These are phyloP conservation scores for Phoma herbarum DNA, from an alignment of 2,329 filamentous ascomycete genomes.

Conservation along the genomic window DNA sequence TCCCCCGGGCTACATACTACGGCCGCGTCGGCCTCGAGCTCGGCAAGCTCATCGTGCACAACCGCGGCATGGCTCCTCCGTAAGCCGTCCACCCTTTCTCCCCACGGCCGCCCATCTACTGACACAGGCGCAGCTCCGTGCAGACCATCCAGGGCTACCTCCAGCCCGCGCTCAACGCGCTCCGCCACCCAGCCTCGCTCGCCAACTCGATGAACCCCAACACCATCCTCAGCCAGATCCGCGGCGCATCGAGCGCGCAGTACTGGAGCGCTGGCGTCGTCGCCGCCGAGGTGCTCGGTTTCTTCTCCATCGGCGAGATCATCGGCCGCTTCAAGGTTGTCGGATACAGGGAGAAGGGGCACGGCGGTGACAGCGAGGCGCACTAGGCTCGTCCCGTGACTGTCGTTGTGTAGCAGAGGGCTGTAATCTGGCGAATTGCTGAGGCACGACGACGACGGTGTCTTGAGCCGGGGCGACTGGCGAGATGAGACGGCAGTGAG, in stretches of 20 bases:
- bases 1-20: constrained; percentile 91
- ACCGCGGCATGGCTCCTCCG: constrained; percentile 94
- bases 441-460: no score
- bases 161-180: constrained; percentile 74
- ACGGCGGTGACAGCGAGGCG: constrained; percentile 24
- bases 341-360: constrained; percentile 70
- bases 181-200: constrained; percentile 73
- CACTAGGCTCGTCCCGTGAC: constrained; percentile 13
- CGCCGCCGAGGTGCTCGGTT: constrained; percentile 86
- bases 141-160: constrained; percentile 88
- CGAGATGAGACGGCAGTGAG: not conserved
- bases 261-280: constrained; percentile 78
- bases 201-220: constrained; percentile 63
- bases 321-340: constrained; percentile 94
- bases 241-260: constrained; percentile 76
- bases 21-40: constrained; percentile 87
- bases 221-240: constrained; percentile 65
- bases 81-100: constrained; percentile 63
- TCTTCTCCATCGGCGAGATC: constrained; percentile 98
- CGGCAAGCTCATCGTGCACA: constrained; percentile 83
- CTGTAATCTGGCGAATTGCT: not conserved
- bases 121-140: constrained; percentile 66
- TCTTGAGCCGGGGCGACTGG: no score
- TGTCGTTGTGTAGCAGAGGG: not conserved
- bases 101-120: constrained; percentile 16